Conservation (phyloP, 75 land plant genomes). For the Picea sitchensis region DNA sequence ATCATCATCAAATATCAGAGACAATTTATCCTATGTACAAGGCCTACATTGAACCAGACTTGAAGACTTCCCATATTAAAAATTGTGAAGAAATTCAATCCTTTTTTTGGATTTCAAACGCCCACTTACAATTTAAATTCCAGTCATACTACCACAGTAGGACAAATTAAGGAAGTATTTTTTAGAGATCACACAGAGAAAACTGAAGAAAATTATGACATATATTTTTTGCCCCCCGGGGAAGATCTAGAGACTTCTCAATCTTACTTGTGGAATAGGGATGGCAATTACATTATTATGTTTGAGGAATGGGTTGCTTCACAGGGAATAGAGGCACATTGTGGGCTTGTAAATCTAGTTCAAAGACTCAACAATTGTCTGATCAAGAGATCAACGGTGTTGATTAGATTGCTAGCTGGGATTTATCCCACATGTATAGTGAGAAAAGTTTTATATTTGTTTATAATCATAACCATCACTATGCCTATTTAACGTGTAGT, state of each 20-base stretch:
- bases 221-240: conserved; percentile 39
- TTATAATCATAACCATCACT: no score
- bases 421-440: no score
- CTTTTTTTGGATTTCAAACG: conserved; percentile 37
- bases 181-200: conserved; percentile 11
- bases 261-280: conserved; percentile 34
- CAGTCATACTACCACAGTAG: conserved; percentile 15
- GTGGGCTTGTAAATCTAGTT: no score
- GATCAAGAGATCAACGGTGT: no score
- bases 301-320: conserved; percentile 37
- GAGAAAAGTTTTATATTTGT: no score
- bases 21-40: conserved; percentile 31
- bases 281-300: conserved; percentile 39
- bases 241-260: conserved; percentile 43
- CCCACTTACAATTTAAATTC: conserved; percentile 42
- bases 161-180: conserved; percentile 14
- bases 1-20: conserved; percentile 13
- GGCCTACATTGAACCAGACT: conserved; percentile 35
- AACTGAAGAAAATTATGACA: conserved; percentile 34
- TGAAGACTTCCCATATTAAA: conserved; percentile 37
- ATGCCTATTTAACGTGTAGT: no score
- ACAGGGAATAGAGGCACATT: no score
- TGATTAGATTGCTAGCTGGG: no score
- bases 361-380: no score
- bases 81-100: conserved; percentile 38